Evolutionary conservation across 768 basidiomycete genomes (phyloP).

Genomic region (Mycena indigotica): DNA sequence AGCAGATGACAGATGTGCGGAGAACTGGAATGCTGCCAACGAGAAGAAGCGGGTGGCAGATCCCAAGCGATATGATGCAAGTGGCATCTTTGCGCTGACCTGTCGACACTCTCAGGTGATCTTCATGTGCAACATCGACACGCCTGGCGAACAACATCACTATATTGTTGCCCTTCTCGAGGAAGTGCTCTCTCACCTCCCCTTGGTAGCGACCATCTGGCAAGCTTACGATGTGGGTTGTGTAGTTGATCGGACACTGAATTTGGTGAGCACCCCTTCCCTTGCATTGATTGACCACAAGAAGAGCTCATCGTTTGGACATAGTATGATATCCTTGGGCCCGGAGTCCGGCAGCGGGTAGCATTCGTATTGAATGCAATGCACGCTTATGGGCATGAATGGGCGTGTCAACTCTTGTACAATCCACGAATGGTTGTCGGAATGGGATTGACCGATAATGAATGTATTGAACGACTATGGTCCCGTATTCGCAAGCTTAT

Average conservation of each 20-base stretch:
- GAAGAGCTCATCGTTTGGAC: conserved; percentile 14
- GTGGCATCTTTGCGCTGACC: conserved; percentile 42
- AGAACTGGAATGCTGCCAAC: conserved; percentile 33
- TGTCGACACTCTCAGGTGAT: conserved; percentile 41
- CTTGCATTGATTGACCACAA: neutral
- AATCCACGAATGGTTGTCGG: no score
- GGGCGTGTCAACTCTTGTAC: conserved; percentile 37
- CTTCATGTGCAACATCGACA: conserved; percentile 41
- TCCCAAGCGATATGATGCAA: conserved; percentile 20
- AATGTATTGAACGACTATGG: no score
- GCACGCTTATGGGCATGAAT: no score
- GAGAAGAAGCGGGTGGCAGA: conserved; percentile 31
- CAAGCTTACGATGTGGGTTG: conserved; percentile 40
- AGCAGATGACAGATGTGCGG: conserved; percentile 33
- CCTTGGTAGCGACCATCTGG: conserved; percentile 27
- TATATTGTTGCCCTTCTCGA: no score
- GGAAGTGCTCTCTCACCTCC: no score
- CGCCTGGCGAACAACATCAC: conserved; percentile 41
- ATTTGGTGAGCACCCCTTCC: conserved; percentile 32
- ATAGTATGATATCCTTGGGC: conserved; percentile 17
- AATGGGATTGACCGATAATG: no score
- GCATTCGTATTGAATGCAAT: conserved; percentile 27
- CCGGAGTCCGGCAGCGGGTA: conserved; percentile 19
- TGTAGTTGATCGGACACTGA: conserved; percentile 32
- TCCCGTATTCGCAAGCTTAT: no score